Evolutionary conservation across 176 grass and related monocot genomes (phyloP).

Genomic region (Aegilops tauschii): DNA sequence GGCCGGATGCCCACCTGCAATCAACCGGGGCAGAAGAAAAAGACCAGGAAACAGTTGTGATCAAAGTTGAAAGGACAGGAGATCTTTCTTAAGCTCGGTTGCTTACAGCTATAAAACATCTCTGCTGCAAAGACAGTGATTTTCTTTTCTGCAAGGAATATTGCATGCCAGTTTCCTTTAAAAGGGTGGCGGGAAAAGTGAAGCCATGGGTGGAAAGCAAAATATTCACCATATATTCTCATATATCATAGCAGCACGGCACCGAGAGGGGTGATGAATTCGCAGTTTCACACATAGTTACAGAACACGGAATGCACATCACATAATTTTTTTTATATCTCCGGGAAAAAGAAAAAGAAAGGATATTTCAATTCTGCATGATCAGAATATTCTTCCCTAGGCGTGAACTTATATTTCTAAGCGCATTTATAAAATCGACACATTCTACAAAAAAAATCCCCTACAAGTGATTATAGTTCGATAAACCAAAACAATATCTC

Average conservation of each 20-base stretch:
- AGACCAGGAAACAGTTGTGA: not conserved
- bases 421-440: not conserved
- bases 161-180: not conserved
- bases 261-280: not conserved
- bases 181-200: conserved; percentile 11
- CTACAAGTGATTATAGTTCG: not conserved
- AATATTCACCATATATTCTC: conserved; percentile 34
- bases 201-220: not conserved
- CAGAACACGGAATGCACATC: not conserved
- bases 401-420: not conserved
- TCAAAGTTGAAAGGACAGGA: not conserved
- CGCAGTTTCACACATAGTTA: not conserved
- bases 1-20: not conserved
- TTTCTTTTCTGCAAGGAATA: not conserved
- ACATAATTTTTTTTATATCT: not conserved
- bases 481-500: not conserved
- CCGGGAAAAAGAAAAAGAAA: no score
- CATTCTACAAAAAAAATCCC: no score
- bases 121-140: not conserved
- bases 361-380: not conserved
- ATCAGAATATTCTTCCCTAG: not conserved
- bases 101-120: not conserved
- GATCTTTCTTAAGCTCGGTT: not conserved
- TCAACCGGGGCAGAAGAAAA: not conserved
- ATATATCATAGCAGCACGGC: not conserved